Base-by-base conservation (phyloP, 2,329 filamentous ascomycete species). In the Claviceps cyperi region DNA sequence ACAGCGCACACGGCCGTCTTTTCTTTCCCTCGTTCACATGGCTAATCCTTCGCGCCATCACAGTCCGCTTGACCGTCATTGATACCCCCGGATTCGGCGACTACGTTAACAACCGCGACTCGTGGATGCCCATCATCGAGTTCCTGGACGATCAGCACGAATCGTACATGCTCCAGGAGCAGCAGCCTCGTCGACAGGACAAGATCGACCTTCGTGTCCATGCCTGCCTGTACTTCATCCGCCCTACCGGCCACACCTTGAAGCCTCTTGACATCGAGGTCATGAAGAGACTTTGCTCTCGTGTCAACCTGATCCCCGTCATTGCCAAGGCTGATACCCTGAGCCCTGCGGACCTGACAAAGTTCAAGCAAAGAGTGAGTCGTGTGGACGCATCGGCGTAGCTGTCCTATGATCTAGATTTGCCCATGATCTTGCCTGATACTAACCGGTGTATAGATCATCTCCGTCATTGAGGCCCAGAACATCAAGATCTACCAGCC, bases 21-120 rank as follows among this genome's bases (percentile, higher is more conserved):
- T 24, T n/a, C 5, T 14, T 15, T 28, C 21, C 14, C 14, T 19
- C 17, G 2, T 17, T 32, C 9, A 22, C 22, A 15, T 50, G 37
- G 38, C 46, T 48, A n/a, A 48, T 39, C 37, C 4, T n/a, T 41
- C 13, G 40, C 64, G 7, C 13, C 13, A 45, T 19, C 11, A 45
- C 5, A 97, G 92, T 98, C 67, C 92, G 92, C 67, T 75, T 98
- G 65, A 98, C 92, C 57, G 92, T 98, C 64, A 98, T 98, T 67
- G 92, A 98, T 69, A 98, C 92, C 56, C 92, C 92, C 62, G 92
- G 92, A 61, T 98, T 98, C 66, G 92, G 92, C 70, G 92, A 98
- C 80, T 98, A 98, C 67, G 92, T 98, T 69, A 98, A 98, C 84
- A 98, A 98, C 81, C 86, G 91, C 66, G 92, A 98, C 72, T 97